Evolutionary conservation across 257 asterid genomes (phyloP).

Genomic region (Gynochthodes officinalis): DNA sequence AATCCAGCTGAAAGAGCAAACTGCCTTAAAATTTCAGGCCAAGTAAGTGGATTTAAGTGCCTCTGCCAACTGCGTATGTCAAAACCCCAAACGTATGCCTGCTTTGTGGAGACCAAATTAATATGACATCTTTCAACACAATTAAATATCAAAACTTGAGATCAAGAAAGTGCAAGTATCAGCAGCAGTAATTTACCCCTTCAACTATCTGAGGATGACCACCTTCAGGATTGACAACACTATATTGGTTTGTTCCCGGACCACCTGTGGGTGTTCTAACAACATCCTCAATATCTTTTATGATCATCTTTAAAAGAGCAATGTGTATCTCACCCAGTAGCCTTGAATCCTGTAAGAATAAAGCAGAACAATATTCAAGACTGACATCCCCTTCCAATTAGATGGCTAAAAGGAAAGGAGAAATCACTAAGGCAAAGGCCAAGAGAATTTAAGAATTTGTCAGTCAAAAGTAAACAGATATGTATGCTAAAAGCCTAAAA

Average conservation of each 20-base stretch:
- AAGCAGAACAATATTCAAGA: slow-evolving; percentile 16
- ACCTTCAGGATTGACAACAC: slow-evolving; percentile 94
- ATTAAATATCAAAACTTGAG: slow-evolving; percentile 8
- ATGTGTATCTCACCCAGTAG: slow-evolving; percentile 84
- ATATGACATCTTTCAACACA: slow-evolving; percentile 12
- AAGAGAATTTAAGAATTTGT: not conserved
- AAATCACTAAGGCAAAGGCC: not conserved
- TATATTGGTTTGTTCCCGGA: slow-evolving; percentile 97
- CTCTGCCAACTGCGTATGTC: slow-evolving; percentile 91
- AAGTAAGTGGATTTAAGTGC: slow-evolving; percentile 79
- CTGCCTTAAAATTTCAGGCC: slow-evolving; percentile 95
- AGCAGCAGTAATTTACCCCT: slow-evolving; percentile 70
- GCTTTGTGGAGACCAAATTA: slow-evolving; percentile 26
- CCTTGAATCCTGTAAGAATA: slow-evolving; percentile 74
- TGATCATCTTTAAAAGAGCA: slow-evolving; percentile 66
- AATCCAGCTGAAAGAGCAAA: slow-evolving; percentile 94
- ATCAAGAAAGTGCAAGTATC: not conserved
- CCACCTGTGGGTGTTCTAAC: slow-evolving; percentile 96
- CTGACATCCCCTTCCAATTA: not conserved
- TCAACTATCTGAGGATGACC: slow-evolving; percentile 96
- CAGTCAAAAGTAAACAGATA: not conserved
- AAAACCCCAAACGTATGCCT: slow-evolving; percentile 98
- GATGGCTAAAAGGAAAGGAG: not conserved
- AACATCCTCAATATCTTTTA: slow-evolving; percentile 97
- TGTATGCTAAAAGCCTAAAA: slow-evolving; percentile 10